Conservation (phyloP, 1,284 basidiomycete species). For the Sanghuangporus weigelae region DNA sequence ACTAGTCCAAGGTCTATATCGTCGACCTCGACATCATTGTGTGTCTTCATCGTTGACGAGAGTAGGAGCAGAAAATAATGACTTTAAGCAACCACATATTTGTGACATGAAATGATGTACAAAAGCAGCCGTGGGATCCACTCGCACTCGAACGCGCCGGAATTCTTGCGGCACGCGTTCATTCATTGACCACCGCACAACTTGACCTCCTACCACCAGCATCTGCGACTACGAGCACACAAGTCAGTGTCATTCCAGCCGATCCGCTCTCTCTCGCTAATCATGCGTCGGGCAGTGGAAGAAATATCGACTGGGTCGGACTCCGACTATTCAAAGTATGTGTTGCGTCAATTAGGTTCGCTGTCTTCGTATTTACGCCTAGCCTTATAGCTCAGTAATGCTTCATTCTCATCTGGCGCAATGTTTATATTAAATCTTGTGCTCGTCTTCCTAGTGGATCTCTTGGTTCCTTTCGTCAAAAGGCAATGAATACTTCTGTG, state of each 20-base stretch:
- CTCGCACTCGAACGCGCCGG: not conserved
- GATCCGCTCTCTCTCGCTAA: not conserved
- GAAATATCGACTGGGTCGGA: conserved; percentile 83
- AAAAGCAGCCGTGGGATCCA: not conserved
- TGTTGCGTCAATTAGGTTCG: conserved; percentile 17
- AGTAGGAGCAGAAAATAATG: not conserved
- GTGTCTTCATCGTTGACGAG: not conserved
- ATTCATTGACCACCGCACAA: not conserved
- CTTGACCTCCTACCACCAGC: conserved; percentile 7
- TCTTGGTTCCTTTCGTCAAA: conserved; percentile 99
- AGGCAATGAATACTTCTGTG: conserved; percentile 97
- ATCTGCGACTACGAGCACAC: not conserved
- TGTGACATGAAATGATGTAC: not conserved
- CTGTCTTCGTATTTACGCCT: conserved; percentile 9
- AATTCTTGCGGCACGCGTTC: not conserved
- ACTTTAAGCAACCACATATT: not conserved
- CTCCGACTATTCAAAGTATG: conserved; percentile 84
- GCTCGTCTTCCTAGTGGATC: conserved; percentile 70
- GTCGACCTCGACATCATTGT: not conserved
- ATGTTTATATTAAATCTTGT: conserved; percentile 12
- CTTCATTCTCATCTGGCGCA: conserved; percentile 4
- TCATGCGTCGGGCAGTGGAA: conserved; percentile 51
- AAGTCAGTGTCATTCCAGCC: conserved; percentile 7
- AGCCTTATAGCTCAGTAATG: conserved; percentile 32
- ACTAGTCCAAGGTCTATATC: conserved; percentile 13